These are phyloP conservation scores for Blumeriella jaapii DNA, from an alignment of 2,329 filamentous ascomycete genomes.

Conservation along the genomic window DNA sequence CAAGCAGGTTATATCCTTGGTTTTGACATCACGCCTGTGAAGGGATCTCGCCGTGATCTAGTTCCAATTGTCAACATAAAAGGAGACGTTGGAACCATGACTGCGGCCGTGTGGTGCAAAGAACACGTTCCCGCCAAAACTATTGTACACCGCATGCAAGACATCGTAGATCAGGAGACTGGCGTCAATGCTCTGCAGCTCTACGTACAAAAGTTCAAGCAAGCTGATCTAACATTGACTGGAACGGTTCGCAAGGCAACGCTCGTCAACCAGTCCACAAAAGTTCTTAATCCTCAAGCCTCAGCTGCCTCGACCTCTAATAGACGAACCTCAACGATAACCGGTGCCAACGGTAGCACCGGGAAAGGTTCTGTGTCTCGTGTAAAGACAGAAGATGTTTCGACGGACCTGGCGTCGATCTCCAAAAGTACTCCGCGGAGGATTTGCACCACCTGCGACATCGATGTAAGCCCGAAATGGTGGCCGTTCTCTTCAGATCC, in stretches of 20 bases:
- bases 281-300: constrained; percentile 17
- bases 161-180: constrained; percentile 52
- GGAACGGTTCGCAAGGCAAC: constrained; percentile 91
- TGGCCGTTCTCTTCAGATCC: constrained; percentile 32
- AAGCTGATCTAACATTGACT: constrained; percentile 80
- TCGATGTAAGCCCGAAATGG: constrained; percentile 67
- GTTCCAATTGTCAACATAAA: constrained; percentile 70
- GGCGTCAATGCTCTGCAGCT: constrained; percentile 74
- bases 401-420: constrained; percentile 4
- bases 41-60: constrained; percentile 75
- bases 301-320: constrained; percentile 28
- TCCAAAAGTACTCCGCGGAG: constrained; percentile 30
- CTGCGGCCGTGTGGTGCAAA: constrained; percentile 84
- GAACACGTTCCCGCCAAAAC: constrained; percentile 67
- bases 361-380: constrained; percentile 21
- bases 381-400: constrained; percentile 20
- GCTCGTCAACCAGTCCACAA: constrained; percentile 32
- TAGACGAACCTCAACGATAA: constrained; percentile 45
- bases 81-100: constrained; percentile 70
- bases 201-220: constrained; percentile 83
- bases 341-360: constrained; percentile 24
- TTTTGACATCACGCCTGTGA: constrained; percentile 83
- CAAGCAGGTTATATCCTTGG: constrained; percentile 73
- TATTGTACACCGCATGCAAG: constrained; percentile 66
- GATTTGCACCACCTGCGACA: constrained; percentile 51